Base-by-base conservation (phyloP, 768 basidiomycete species). In the Lentinula detonsa region DNA sequence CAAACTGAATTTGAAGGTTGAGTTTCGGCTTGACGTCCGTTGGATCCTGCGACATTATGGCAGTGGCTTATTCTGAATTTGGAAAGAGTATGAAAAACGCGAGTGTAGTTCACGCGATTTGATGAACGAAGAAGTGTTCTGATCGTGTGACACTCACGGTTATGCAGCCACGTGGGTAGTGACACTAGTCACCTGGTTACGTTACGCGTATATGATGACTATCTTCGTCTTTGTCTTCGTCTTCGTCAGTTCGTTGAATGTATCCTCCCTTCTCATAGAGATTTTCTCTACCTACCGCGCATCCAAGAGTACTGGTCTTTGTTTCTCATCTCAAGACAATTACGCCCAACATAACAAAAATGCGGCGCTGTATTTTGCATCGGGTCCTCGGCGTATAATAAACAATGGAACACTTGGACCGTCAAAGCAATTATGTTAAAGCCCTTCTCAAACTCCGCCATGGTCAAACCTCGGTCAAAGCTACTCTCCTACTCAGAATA, bases 21-120 rank as follows among this genome's bases (percentile, higher is more conserved):
- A 90, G 74, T 65, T 90, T 90, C 15, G 88, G 87, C 70, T 89
- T 90, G 28, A 84, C 81, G 60, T 90, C 87, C 46, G 42, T 11
- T 59, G 57, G 45, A 10, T 59, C 57, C 28, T 33, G 57, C 13
- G 46, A 21, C 57, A 59, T 59, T 43, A 8, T 35, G 21, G 2
- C 21, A 7, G n/a, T 31, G 15, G 40, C 10, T 5, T 1, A 11
- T 3, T 13, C 4, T 55, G 31, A 53, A 23, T 28, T 39, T 56
- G 31, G 40, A 11, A 11, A 21, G 23, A 34, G 15, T 5, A 51
- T 16, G 34, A 9, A 11, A 16, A 49, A 51, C 50, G 54, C 54
- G 54, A 23, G 21, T 35, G 23, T 28, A 28, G 28, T 28, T 28
- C 28, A 28, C 51, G 34, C 28, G 34, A 31, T 28, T 31, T 51